Evolutionary conservation across 2,329 filamentous ascomycete species (phyloP), one percentile per base, ranked within the genome.

Genomic region (Diaporthe ampelina): DNA sequence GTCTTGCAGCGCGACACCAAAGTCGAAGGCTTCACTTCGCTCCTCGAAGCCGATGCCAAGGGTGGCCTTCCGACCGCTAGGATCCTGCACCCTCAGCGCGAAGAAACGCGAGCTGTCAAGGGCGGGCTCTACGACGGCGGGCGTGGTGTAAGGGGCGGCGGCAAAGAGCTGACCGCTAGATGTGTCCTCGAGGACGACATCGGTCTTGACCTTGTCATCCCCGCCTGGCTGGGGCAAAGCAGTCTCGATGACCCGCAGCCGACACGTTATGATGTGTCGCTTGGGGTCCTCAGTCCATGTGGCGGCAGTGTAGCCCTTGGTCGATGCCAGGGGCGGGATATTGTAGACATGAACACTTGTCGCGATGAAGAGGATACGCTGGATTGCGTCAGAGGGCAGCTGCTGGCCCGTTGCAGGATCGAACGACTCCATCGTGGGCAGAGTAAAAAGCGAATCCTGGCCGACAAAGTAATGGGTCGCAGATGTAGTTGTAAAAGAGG

Each of bases 21-120:
- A 95, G 81, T 98, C 95, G 78, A 97, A 96, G 1, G 95, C 94
- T 79, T 96, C 94, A 79, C 91, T 92, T 67, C 95, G 87, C 83
- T 97, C 94, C 85, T 97, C 94, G 81, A 97, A 97, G 13, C 95
- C 95, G 77, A 97, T 91, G 13, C 95, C 95, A 74, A 98, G 84
- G 59, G 94, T 90, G 15, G 95, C 95, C 82, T 95, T 95, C 78
- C 92, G 88, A 1, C 94, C 92, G 54, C 89, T 89, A 48, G 92
- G 92, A 76, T 95, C 94, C 74, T 94, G 91, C 1, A 97, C 94
- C 19, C 93, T 88, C 48, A 97, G 82, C 8, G 95, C 95, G 81
- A 97, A 97, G 88, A 97, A 97, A 45, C 95, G 90, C 75, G 90
- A 92, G 80, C 91, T 94, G 82, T 97, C 95, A 29, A 94, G 86